These are phyloP conservation scores for Starmerella apis DNA, from an alignment of 805 yeast species.

Conservation along the genomic window DNA sequence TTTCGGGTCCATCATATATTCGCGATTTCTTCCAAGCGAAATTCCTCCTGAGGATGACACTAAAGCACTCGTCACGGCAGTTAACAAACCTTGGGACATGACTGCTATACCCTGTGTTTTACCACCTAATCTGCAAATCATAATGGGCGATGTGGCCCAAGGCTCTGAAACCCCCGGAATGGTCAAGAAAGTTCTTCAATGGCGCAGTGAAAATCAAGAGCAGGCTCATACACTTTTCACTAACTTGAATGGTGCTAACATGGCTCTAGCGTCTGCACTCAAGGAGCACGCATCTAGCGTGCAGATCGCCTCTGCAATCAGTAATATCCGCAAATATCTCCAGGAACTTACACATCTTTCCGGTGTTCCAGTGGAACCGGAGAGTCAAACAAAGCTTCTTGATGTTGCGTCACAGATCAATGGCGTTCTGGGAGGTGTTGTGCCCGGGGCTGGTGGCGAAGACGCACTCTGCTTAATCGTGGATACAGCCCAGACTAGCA, in stretches of 20 bases:
- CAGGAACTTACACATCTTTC: slow-evolving; percentile 51
- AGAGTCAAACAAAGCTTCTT: slow-evolving; percentile 56
- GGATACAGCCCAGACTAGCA: slow-evolving; percentile 36
- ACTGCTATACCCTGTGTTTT: slow-evolving; percentile 45
- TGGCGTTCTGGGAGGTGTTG: slow-evolving; percentile 91
- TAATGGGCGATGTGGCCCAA: slow-evolving; percentile 88
- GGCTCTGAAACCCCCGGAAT: slow-evolving; percentile 93
- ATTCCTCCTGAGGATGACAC: slow-evolving; percentile 29
- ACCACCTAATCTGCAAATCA: slow-evolving; percentile 56
- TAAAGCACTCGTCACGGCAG: slow-evolving; percentile 25
- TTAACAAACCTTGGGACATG: slow-evolving; percentile 46
- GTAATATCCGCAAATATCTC: slow-evolving; percentile 46
- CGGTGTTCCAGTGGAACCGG: slow-evolving; percentile 85
- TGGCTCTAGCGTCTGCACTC: slow-evolving; percentile 43
- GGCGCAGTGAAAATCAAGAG: slow-evolving; percentile 51
- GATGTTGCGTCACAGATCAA: slow-evolving; percentile 44
- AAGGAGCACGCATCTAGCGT: slow-evolving; percentile 30
- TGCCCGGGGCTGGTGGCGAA: slow-evolving; percentile 97
- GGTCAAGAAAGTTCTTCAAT: slow-evolving; percentile 60
- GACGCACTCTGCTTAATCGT: slow-evolving; percentile 80
- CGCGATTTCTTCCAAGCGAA: slow-evolving; percentile 55
- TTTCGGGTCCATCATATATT: slow-evolving; percentile 76
- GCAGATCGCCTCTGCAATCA: slow-evolving; percentile 5
- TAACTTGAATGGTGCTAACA: slow-evolving; percentile 49
- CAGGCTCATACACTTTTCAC: slow-evolving; percentile 45